Evolutionary conservation across 2,329 filamentous ascomycete genomes (phyloP).

Genomic region (Penicillium sp.): DNA sequence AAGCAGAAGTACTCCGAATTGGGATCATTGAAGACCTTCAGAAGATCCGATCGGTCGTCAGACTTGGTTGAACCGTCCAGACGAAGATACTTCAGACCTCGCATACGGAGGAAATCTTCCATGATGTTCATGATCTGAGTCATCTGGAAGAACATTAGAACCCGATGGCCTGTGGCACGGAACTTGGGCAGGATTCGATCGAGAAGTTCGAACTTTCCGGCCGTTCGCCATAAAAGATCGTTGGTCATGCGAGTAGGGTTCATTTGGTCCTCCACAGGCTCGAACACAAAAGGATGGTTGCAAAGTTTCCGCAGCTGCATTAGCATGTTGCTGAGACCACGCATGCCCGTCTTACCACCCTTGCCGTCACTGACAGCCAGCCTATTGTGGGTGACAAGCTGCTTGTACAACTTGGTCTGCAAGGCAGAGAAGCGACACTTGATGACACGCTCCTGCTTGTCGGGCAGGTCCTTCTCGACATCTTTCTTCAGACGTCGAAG

Average conservation of each 20-base stretch:
- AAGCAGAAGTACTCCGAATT: constrained; percentile 96
- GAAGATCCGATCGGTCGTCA: constrained; percentile 88
- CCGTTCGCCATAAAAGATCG: constrained; percentile 89
- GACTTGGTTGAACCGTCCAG: constrained; percentile 96
- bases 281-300: constrained; percentile 98
- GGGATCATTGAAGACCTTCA: constrained; percentile 85
- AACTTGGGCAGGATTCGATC: constrained; percentile 94
- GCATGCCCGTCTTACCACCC: constrained; percentile 88
- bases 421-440: constrained; percentile 97
- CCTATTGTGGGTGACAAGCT: constrained; percentile 93
- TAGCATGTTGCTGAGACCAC: constrained; percentile 98
- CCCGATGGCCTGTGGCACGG: constrained; percentile 82
- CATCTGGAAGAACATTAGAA: constrained; percentile 99
- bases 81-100: constrained; percentile 80
- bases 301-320: constrained; percentile 99
- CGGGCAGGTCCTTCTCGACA: constrained; percentile 96
- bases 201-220: constrained; percentile 94
- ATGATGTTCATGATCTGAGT: constrained; percentile 99
- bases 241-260: constrained; percentile 86
- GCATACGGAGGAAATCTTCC: constrained; percentile 91
- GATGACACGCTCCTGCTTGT: constrained; percentile 99
- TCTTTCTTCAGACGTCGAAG: constrained; percentile 98
- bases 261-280: constrained; percentile 97
- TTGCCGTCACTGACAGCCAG: constrained; percentile 93
- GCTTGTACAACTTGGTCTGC: constrained; percentile 92